Base-by-base conservation (phyloP, 2,329 filamentous ascomycete genomes). In the Gnomoniopsis smithogilvyi region DNA sequence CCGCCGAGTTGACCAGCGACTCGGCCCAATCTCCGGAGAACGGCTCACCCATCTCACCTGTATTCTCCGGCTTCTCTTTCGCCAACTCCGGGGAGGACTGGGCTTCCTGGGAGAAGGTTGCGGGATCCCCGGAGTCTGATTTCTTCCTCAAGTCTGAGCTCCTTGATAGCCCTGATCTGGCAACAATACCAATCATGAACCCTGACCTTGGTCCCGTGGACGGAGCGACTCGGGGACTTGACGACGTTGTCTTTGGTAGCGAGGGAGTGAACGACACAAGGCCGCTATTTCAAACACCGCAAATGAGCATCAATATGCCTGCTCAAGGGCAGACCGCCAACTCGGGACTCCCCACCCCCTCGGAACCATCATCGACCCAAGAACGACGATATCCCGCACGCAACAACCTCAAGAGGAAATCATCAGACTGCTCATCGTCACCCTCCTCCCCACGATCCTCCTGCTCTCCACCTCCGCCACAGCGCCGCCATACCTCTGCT, bases 181-280 rank as follows among this genome's bases (percentile, higher is more conserved):
- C 65, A 11, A 61, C 68, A 15, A 65, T 69, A 51, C 64, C 67
- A 1, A 45, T 62, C 22, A 51, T 69, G 56, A 75, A 70, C 67
- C 70, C 73, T 4, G 68, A 68, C 34, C 67, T 74, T 58, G 69
- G 74, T 64, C 73, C 72, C 24, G 64, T 70, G 63, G 69, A 72
- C 30, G 69, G 74, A 3, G 63, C 67, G 22, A 62, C 64, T 46
- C 43, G 62, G 3, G 46, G 51, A 17, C 43, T 60, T 17, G 60
- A 64, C 51, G 60, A 60, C 45, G 63, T 68, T 11, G 58, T 62
- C 22, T 69, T 71, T 22, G 64, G 63, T 45, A 59, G 61, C 22
- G 66, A 64, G 38, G 63, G 60, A n/a, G 58, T 67, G 54, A 66
- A 67, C 63, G 64, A 67, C 59, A 65, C 62, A 33, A 60, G 66